These are phyloP conservation scores for Fusarium sp. DNA, from an alignment of 2,329 filamentous ascomycete species.

Conservation along the genomic window DNA sequence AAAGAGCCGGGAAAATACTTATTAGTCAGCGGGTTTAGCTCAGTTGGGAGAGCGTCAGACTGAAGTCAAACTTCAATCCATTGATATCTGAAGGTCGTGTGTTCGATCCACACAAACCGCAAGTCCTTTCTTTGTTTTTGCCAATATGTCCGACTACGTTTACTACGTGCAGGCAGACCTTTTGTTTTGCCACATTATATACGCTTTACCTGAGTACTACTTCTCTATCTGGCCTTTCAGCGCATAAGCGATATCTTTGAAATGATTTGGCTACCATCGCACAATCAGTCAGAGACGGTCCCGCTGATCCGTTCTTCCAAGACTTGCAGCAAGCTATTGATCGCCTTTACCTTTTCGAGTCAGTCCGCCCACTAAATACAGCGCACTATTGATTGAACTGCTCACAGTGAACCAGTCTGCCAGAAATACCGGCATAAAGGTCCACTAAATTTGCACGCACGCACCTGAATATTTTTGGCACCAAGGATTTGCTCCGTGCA, in stretches of 20 bases:
- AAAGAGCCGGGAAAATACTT: too few relatives aligned
- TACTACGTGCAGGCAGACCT: fast-evolving
- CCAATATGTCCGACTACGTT: not conserved
- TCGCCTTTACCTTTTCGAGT: not conserved
- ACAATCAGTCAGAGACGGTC: not conserved
- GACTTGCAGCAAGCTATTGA: not conserved
- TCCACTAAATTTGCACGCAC: not conserved
- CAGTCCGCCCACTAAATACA: not conserved
- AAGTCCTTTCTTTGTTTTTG: fast-evolving
- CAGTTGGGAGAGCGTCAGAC: slow-evolving; percentile 16
- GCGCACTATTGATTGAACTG: not conserved
- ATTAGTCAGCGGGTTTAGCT: slow-evolving; percentile 21
- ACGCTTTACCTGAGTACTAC: fast-evolving
- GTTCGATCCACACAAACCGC: slow-evolving; percentile 9
- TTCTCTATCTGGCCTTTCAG: not conserved
- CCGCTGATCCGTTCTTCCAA: not conserved
- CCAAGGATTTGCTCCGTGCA: fast-evolving
- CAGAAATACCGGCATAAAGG: fast-evolving
- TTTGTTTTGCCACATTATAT: not conserved
- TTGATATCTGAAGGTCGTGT: not conserved
- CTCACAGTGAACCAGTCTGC: not conserved
- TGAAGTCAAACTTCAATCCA: slow-evolving; percentile 1
- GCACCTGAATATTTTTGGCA: fast-evolving
- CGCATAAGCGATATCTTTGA: not conserved
- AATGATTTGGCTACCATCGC: not conserved